These are phyloP conservation scores for Epicoccum nigrum DNA, from an alignment of 2,329 filamentous ascomycete genomes.

Conservation along the genomic window DNA sequence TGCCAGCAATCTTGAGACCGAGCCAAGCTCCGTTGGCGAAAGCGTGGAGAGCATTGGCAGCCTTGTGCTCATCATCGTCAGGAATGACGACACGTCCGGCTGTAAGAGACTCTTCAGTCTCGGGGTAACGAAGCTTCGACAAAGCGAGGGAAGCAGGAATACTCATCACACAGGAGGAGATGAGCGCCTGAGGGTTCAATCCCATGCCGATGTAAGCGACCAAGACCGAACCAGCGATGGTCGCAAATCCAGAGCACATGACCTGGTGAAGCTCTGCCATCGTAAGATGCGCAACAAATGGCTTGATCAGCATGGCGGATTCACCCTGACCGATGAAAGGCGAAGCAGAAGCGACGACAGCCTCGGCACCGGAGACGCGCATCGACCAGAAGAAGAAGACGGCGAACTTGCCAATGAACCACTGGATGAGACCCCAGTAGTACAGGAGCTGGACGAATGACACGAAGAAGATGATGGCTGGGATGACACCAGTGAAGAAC, in stretches of 20 bases:
- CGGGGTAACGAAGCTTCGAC: constrained; percentile 87
- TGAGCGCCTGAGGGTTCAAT: constrained; percentile 81
- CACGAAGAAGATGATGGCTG: constrained; percentile 95
- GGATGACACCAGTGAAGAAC: constrained; percentile 83
- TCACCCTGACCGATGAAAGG: constrained; percentile 95
- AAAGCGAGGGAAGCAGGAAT: constrained; percentile 90
- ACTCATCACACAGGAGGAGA: constrained; percentile 94
- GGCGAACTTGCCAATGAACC: constrained; percentile 88
- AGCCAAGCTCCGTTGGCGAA: constrained; percentile 86
- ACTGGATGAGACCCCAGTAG: constrained; percentile 81
- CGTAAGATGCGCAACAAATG: constrained; percentile 85
- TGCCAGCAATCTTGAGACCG: constrained; percentile 83
- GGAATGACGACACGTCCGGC: constrained; percentile 81
- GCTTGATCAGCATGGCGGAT: constrained; percentile 88
- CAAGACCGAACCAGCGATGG: constrained; percentile 86
- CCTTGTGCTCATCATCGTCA: constrained; percentile 75
- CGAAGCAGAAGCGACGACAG: constrained; percentile 90
- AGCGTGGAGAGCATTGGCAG: constrained; percentile 82
- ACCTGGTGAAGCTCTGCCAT: constrained; percentile 88
- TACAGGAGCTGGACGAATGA: constrained; percentile 87
- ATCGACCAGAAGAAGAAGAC: constrained; percentile 91
- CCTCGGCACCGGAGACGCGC: constrained; percentile 85
- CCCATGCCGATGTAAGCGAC: constrained; percentile 86
- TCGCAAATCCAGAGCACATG: constrained; percentile 91
- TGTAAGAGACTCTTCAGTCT: constrained; percentile 84